Percentiles rank a stretch among this genome's conserved stretches.
Evolutionary conservation across 371 early-diverging fungal genomes (phyloP).

Genomic region (Blakeslea trispora): DNA sequence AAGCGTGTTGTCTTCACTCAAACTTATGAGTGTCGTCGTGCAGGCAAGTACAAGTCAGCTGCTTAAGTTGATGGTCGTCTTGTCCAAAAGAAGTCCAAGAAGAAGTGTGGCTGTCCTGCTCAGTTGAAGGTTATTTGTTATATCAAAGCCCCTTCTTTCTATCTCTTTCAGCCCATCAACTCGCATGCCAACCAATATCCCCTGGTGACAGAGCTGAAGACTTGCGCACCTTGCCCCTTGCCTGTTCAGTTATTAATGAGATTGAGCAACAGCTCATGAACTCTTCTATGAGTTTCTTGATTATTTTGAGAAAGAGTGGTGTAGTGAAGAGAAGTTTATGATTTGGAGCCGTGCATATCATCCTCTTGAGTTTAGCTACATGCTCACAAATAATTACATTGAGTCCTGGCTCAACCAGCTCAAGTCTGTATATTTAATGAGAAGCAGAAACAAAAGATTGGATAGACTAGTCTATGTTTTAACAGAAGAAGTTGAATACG

Average conservation of each 20-base stretch:
- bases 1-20: too few relatives aligned
- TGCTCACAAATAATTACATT: conserved; percentile 10
- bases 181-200: too few relatives aligned
- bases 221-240: too few relatives aligned
- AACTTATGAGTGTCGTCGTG: too few relatives aligned
- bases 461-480: conserved; percentile 10
- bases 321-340: conserved; percentile 1
- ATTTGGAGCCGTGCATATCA: conserved; percentile 6
- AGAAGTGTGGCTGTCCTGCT: not conserved
- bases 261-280: not conserved
- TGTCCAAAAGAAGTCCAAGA: not conserved
- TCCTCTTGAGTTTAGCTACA: not conserved
- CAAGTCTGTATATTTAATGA: conserved; percentile 5
- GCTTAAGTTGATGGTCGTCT: not conserved
- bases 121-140: not conserved
- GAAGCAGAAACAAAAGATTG: conserved; percentile 8
- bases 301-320: conserved; percentile 1
- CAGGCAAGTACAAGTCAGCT: too few relatives aligned
- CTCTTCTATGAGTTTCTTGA: not conserved
- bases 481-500: not conserved
- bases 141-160: not conserved
- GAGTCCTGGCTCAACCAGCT: conserved; percentile 15
- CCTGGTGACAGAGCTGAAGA: too few relatives aligned
- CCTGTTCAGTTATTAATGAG: too few relatives aligned
- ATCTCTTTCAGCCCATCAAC: too few relatives aligned